phyloP scores from a whole-genome alignment of 768 basidiomycete genomes.

The Trametopsis cervina region DNA sequence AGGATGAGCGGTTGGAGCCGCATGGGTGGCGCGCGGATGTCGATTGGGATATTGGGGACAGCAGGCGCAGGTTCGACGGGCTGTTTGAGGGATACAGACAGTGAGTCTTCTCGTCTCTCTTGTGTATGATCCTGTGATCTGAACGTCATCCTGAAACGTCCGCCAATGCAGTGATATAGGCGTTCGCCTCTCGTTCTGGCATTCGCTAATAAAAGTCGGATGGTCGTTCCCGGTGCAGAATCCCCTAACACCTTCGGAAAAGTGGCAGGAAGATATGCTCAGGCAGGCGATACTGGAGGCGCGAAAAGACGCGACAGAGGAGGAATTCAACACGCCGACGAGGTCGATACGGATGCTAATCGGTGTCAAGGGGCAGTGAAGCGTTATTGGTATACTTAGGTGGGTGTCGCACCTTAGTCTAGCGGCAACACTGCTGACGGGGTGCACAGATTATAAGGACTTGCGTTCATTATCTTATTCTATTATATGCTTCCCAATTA shows the following conservation, averaged over 20 bases:
- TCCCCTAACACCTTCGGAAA: conserved; percentile 4
- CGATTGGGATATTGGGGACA: conserved; percentile 3
- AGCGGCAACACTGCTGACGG: not conserved
- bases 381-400: not conserved
- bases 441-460: no score
- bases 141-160: not conserved
- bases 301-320: conserved; percentile 6
- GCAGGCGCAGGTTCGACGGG: conserved; percentile 1
- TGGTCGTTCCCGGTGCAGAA: conserved; percentile 7
- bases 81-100: not conserved
- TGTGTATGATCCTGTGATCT: not conserved
- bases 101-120: not conserved
- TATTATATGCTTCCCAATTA: no score
- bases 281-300: conserved; percentile 12
- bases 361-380: conserved; percentile 6
- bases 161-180: conserved; percentile 11
- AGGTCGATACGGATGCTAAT: conserved; percentile 7
- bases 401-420: not conserved
- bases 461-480: no score
- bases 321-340: conserved; percentile 6
- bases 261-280: conserved; percentile 9
- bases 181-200: conserved; percentile 11
- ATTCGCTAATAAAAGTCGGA: conserved; percentile 10
- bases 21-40: conserved; percentile 7
- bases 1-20: not conserved